These are phyloP conservation scores for Solanum rostratum DNA, from an alignment of 257 asterid species.

Conservation along the genomic window DNA sequence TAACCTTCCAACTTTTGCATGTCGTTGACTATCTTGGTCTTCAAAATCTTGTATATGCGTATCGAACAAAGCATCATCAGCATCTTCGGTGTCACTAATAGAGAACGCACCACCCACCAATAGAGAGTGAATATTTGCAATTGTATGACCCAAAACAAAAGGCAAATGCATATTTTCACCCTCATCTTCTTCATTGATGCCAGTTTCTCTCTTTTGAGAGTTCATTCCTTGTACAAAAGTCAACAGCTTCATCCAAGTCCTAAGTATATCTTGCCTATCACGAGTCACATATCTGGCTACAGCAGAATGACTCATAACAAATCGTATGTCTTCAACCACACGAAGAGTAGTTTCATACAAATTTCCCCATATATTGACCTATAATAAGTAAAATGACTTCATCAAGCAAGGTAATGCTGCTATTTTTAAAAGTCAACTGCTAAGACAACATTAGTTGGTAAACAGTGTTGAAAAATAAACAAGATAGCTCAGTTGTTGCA, in stretches of 20 bases:
- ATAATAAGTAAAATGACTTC: conserved; percentile 21
- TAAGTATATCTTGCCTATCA: conserved; percentile 59
- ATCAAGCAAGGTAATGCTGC: neutral
- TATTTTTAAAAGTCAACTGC: neutral
- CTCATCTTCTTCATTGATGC: conserved; percentile 83
- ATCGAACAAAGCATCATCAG: conserved; percentile 29
- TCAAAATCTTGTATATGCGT: conserved; percentile 40
- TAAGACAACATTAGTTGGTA: neutral
- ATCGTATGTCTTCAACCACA: conserved; percentile 78
- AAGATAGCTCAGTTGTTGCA: neutral
- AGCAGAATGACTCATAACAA: conserved; percentile 83
- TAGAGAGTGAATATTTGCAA: conserved; percentile 66
- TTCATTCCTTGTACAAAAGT: conserved; percentile 91
- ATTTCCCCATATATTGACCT: conserved; percentile 77
- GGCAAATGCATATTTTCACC: conserved; percentile 67
- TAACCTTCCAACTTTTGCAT: conserved; percentile 90
- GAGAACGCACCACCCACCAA: conserved; percentile 85
- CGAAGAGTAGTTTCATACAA: conserved; percentile 67
- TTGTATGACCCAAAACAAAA: conserved; percentile 57
- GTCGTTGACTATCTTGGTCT: conserved; percentile 67
- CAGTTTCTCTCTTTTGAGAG: conserved; percentile 81
- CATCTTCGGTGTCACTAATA: conserved; percentile 14
- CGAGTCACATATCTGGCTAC: conserved; percentile 62
- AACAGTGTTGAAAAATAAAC: neutral
- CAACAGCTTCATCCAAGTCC: conserved; percentile 78